A percentile compares a stretch with the other conserved stretches of the same genome.
These are phyloP conservation scores for Lithospermum erythrorhizon DNA, from an alignment of 257 asterid species.

Conservation along the genomic window DNA sequence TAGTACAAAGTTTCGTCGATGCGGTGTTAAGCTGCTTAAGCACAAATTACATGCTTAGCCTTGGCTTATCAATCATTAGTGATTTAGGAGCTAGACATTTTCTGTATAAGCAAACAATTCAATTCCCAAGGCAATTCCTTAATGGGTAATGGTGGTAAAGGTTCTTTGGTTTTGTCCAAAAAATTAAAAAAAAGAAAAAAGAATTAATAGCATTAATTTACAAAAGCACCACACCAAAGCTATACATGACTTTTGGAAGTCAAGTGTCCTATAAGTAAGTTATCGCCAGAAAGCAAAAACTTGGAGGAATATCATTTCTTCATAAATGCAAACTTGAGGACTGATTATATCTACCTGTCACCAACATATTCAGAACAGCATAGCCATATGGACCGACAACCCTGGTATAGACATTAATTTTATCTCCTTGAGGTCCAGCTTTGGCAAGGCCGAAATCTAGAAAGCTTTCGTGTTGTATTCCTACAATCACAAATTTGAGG, in stretches of 20 bases:
- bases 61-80: too few species aligned
- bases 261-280: slow-evolving; percentile 49
- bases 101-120: background rate
- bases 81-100: background rate
- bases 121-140: too few species aligned
- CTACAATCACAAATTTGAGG: too few species aligned
- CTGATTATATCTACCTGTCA: slow-evolving; percentile 92
- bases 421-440: slow-evolving; percentile 97
- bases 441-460: slow-evolving; percentile 94
- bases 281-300: background rate
- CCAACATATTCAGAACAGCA: slow-evolving; percentile 89
- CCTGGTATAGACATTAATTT: slow-evolving; percentile 85
- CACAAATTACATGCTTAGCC: too few species aligned
- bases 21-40: too few species aligned
- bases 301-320: background rate
- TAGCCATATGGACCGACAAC: slow-evolving; percentile 91
- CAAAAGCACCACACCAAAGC: slow-evolving; percentile 85
- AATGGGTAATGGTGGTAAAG: too few species aligned
- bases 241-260: slow-evolving; percentile 86
- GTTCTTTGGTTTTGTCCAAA: too few species aligned
- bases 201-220: too few species aligned
- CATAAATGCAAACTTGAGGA: background rate
- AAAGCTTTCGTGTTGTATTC: slow-evolving; percentile 81
- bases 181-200: too few species aligned
- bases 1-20: too few species aligned